These are phyloP conservation scores for Mallotus repandus DNA, from an alignment of 441 rosid species.

Conservation along the genomic window DNA sequence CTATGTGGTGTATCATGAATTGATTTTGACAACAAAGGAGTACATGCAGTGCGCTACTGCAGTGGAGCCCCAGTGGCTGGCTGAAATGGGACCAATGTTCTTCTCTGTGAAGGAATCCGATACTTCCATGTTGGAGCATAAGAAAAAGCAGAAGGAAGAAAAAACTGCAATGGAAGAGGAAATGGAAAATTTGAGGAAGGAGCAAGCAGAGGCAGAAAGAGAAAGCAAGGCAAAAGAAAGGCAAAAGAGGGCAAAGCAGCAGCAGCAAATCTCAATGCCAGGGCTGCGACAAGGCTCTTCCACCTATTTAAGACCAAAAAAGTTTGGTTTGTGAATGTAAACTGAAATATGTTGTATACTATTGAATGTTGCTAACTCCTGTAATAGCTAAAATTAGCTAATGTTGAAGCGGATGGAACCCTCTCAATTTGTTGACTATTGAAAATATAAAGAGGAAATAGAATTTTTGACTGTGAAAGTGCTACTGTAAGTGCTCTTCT, in stretches of 20 bases:
- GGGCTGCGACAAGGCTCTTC: constrained; percentile 58
- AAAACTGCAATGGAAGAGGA: constrained; percentile 98
- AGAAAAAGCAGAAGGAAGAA: constrained; percentile 82
- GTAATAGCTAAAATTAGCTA: neutral
- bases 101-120: constrained; percentile 92
- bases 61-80: constrained; percentile 94
- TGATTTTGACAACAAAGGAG: constrained; percentile 84
- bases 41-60: constrained; percentile 97
- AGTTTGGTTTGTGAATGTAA: constrained; percentile 53
- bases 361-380: neutral
- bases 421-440: neutral
- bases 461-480: too few relatives aligned
- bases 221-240: constrained; percentile 56
- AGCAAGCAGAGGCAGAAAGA: constrained; percentile 59
- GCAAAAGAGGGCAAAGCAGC: constrained; percentile 65
- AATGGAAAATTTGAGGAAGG: constrained; percentile 82
- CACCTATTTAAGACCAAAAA: constrained; percentile 73
- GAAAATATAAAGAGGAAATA: too few relatives aligned
- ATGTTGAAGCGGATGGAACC: neutral
- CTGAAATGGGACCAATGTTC: constrained; percentile 96
- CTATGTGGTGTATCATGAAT: constrained; percentile 87
- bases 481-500: too few relatives aligned
- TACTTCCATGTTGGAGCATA: constrained; percentile 85
- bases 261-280: constrained; percentile 71
- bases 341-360: neutral